phyloP scores from a whole-genome alignment of 2,329 filamentous ascomycete species.

The Sclerotinia spermophila region DNA sequence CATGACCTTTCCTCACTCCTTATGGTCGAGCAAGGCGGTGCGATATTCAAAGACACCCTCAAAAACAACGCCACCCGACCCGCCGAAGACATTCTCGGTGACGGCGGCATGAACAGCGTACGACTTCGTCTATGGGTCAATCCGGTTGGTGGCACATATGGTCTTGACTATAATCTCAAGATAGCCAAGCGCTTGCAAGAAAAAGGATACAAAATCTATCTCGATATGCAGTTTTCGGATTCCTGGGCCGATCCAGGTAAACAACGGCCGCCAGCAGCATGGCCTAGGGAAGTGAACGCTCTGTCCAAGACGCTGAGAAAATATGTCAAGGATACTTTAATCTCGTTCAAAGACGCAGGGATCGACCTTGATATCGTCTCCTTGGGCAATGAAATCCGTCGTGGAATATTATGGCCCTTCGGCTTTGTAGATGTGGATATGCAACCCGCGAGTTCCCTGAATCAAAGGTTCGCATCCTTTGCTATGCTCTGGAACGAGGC shows the following conservation, averaged over 20 bases:
- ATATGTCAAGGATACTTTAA: constrained; percentile 60
- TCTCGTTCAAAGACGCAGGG: constrained; percentile 55
- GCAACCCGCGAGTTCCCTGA: constrained; percentile 34
- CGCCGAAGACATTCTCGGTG: constrained; percentile 60
- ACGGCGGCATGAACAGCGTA: constrained; percentile 63
- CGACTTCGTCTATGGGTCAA: constrained; percentile 71
- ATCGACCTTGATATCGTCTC: constrained; percentile 60
- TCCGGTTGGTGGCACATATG: constrained; percentile 59
- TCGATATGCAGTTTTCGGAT: constrained; percentile 63
- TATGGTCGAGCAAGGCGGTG: constrained; percentile 39
- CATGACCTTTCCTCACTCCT: constrained; percentile 41
- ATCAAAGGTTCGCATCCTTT: constrained; percentile 52
- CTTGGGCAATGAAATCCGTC: constrained; percentile 71
- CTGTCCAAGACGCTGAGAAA: constrained; percentile 61
- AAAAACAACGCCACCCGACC: constrained; percentile 40
- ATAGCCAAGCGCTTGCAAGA: constrained; percentile 61
- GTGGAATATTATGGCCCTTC: constrained; percentile 63
- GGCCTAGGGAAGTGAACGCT: constrained; percentile 55
- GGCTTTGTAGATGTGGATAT: constrained; percentile 48
- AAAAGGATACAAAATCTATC: constrained; percentile 53
- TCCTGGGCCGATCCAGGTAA: constrained; percentile 67
- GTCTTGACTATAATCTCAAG: constrained; percentile 64
- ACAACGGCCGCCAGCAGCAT: constrained; percentile 60
- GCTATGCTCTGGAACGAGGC: constrained; percentile 59
- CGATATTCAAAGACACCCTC: constrained; percentile 39